phyloP scores from a whole-genome alignment of 2,329 filamentous ascomycete genomes.

The Hymenoscyphus fructigenus region DNA sequence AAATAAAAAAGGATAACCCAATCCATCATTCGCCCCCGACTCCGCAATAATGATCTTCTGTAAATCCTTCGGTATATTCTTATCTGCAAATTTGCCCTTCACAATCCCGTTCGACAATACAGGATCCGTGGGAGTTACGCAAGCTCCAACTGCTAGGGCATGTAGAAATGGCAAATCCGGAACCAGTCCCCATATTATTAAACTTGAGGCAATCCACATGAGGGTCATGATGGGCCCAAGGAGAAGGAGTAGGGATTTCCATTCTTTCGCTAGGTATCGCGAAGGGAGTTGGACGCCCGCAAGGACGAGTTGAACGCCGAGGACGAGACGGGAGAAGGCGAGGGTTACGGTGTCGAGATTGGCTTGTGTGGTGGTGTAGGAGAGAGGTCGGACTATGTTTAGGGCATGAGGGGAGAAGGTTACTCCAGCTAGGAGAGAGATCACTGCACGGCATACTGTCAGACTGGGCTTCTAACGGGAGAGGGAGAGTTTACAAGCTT shows the following conservation, averaged over 20 bases:
- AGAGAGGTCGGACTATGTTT: constrained; percentile 71
- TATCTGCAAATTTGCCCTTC: constrained; percentile 89
- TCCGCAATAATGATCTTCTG: constrained; percentile 79
- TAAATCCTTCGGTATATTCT: constrained; percentile 78
- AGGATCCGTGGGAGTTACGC: constrained; percentile 90
- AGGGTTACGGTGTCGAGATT: constrained; percentile 73
- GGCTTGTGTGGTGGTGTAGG: constrained; percentile 64
- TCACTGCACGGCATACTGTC: constrained; percentile 55
- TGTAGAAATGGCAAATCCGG: constrained; percentile 72
- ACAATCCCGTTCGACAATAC: constrained; percentile 87
- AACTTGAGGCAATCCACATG: constrained; percentile 84
- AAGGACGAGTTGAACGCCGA: constrained; percentile 86
- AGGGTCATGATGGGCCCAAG: constrained; percentile 80
- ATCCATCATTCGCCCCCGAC: constrained; percentile 83
- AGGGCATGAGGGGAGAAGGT: constrained; percentile 75
- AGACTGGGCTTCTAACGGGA: background rate
- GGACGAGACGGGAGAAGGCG: constrained; percentile 81
- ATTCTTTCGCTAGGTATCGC: constrained; percentile 76
- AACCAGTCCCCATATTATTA: constrained; percentile 75
- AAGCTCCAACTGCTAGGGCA: constrained; percentile 76
- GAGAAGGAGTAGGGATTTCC: constrained; percentile 71
- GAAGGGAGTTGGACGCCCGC: constrained; percentile 85
- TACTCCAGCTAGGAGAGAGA: constrained; percentile 77
- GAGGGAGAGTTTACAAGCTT: constrained; percentile 62
- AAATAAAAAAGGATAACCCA: constrained; percentile 82